A percentile compares a stretch with the other conserved stretches of the same genome.
These are phyloP conservation scores for Rhododendron williamsianum DNA, from an alignment of 148 eudicot genomes.

Conservation along the genomic window DNA sequence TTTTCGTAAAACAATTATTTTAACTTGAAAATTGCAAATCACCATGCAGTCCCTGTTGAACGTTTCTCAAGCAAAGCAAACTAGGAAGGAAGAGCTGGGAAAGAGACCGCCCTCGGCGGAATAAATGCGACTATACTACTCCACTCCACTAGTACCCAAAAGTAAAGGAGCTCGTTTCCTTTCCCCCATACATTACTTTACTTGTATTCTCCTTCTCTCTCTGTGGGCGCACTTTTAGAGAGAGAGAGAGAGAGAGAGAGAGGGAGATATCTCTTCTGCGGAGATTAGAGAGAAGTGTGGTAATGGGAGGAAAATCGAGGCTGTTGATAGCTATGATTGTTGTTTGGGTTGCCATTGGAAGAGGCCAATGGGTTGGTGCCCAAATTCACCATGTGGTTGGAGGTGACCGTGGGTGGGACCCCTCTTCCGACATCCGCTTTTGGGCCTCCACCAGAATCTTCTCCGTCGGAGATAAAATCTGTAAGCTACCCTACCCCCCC, in stretches of 20 bases:
- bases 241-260: not conserved
- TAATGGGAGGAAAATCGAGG: conserved; percentile 7
- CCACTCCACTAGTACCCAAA: not conserved
- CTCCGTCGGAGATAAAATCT: conserved; percentile 61
- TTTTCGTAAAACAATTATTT: no score
- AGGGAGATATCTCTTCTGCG: no score
- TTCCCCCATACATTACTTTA: not conserved
- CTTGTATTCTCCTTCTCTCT: not conserved
- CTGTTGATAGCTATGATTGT: conserved; percentile 7
- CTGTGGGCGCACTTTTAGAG: no score
- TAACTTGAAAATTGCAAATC: no score
- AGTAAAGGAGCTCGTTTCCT: not conserved
- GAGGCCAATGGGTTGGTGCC: conserved; percentile 24
- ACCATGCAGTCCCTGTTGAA: no score
- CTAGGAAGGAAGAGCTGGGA: no score
- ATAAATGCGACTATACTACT: not conserved
- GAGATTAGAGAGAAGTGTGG: not conserved
- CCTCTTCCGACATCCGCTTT: conserved; percentile 36
- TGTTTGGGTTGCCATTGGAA: conserved; percentile 15
- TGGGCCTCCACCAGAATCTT: conserved; percentile 55
- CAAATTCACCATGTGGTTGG: conserved; percentile 59
- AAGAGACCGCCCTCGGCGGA: not conserved
- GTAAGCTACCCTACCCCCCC: conserved; percentile 30
- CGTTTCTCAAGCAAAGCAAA: no score
- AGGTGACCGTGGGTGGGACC: conserved; percentile 61